Evolutionary conservation across 164 flowering plant genomes (phyloP), one percentile per base, ranked within the genome.

Genomic region (Houttuynia cordata): DNA sequence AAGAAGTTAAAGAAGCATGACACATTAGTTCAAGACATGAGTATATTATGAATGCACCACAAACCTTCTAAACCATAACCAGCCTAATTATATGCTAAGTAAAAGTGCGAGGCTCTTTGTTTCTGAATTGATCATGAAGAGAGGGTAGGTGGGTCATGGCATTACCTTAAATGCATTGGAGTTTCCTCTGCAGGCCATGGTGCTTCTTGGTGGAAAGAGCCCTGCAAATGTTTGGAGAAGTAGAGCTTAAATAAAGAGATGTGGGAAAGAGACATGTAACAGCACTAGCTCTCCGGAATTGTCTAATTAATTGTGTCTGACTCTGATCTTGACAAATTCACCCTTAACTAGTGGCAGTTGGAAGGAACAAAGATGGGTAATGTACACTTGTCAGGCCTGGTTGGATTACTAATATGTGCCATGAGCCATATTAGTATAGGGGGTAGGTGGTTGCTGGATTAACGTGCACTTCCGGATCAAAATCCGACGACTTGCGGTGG

Each of bases 181-280:
- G 49, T 14, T 42, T 14, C 17, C 17, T 42, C 1, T 42, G 49
- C 49, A 42, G 10, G 49, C 49, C 49, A 42, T 42, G 49, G 1
- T 10, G 49, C 49, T 42, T 1, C 17, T 10, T 42, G 17, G 17
- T 42, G 49, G 49, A 12, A 12, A 8, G 49, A 42, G 14, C 12
- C 1, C 17, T 42, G 49, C 12, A 14, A 10, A 1, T 14, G 49
- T 12, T 53, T 21, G 57, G 62, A 68, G 62, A n/a, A 60, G 77
- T 64, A 24, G 14, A 10, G 17, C 13, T 15, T 53, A 53, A 24
- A 24, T 53, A 21, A 53, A 53, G 56, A 10, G 49, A 8, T 5
- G 49, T 42, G 49, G 17, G 49, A 42, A 14, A 14, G 49, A 14
- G 49, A 10, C 49, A 12, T 42, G 12, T 42, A 42, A 4, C 49